These are phyloP conservation scores for Dactylellina leptospora DNA, from an alignment of 2,329 filamentous ascomycete species.

Conservation along the genomic window DNA sequence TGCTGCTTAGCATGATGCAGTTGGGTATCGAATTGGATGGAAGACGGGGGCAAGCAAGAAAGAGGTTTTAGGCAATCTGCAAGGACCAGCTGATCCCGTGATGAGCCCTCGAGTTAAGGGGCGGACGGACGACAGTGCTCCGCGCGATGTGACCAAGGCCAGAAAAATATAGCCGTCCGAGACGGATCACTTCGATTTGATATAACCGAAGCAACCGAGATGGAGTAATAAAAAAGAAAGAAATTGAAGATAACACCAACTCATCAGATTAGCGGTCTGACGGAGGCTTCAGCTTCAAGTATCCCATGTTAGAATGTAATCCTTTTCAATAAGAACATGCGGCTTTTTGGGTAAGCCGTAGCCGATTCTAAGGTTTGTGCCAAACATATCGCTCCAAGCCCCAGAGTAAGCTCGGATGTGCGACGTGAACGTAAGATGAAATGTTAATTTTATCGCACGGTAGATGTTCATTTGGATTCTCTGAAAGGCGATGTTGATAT, in stretches of 20 bases:
- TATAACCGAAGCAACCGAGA: conserved; percentile 19
- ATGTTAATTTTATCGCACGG: not conserved
- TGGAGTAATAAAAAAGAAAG: not conserved
- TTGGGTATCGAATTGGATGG: not conserved
- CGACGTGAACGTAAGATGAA: not conserved
- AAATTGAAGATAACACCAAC: not conserved
- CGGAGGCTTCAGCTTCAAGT: conserved; percentile 20
- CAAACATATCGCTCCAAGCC: conserved; percentile 39
- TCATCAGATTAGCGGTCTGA: too few relatives aligned
- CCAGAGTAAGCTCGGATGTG: conserved; percentile 17
- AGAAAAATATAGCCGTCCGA: conserved; percentile 6
- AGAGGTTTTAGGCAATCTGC: conserved; percentile 21
- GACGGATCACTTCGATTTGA: conserved; percentile 9
- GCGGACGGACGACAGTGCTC: not conserved
- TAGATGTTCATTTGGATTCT: not conserved
- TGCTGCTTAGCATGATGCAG: not conserved
- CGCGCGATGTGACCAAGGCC: not conserved
- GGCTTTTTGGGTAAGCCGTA: not conserved
- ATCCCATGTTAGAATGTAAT: conserved; percentile 3
- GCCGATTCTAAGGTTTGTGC: not conserved
- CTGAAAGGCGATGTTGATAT: not conserved
- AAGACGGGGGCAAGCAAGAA: not conserved
- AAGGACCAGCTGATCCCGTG: not conserved
- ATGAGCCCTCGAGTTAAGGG: conserved; percentile 11
- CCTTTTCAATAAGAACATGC: not conserved